Evolutionary conservation across 805 yeast genomes (phyloP).

Genomic region (Torulaspora delbrueckii): DNA sequence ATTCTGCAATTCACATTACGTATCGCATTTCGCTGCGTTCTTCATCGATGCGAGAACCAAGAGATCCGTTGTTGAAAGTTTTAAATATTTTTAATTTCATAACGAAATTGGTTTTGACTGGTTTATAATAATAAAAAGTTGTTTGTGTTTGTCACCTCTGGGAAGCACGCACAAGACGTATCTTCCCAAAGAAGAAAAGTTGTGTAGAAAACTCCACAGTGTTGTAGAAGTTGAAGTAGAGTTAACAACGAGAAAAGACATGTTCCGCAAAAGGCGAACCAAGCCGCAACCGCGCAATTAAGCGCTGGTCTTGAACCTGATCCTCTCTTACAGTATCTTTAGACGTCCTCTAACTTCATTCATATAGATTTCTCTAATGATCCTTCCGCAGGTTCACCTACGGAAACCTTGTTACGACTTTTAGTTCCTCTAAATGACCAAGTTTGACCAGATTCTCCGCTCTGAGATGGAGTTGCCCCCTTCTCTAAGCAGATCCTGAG

Average conservation of each 20-base stretch:
- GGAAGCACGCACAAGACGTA: constrained; percentile 5
- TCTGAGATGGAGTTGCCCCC: constrained; percentile 38
- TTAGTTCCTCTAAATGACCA: constrained; percentile 44
- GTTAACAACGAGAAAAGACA: constrained; percentile 4
- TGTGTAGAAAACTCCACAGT: constrained; percentile 21
- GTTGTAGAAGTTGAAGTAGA: constrained; percentile 16
- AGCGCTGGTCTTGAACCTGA: constrained; percentile 24
- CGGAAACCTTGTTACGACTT: constrained; percentile 44
- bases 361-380: constrained; percentile 33
- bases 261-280: constrained; percentile 3
- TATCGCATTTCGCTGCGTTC: constrained; percentile 45
- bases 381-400: constrained; percentile 40
- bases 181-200: constrained; percentile 16
- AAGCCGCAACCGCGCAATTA: constrained; percentile 28
- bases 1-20: constrained; percentile 37
- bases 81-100: constrained; percentile 29
- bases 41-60: constrained; percentile 44
- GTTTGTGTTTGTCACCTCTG: constrained; percentile 22
- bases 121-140: constrained; percentile 14
- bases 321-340: constrained; percentile 1
- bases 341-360: constrained; percentile 7
- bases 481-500: constrained; percentile 36
- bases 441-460: constrained; percentile 40
- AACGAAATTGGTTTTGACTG: constrained; percentile 19
- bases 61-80: constrained; percentile 42